Evolutionary conservation across 495 filamentous ascomycete genomes (phyloP).

Genomic region (Zalerion maritima): DNA sequence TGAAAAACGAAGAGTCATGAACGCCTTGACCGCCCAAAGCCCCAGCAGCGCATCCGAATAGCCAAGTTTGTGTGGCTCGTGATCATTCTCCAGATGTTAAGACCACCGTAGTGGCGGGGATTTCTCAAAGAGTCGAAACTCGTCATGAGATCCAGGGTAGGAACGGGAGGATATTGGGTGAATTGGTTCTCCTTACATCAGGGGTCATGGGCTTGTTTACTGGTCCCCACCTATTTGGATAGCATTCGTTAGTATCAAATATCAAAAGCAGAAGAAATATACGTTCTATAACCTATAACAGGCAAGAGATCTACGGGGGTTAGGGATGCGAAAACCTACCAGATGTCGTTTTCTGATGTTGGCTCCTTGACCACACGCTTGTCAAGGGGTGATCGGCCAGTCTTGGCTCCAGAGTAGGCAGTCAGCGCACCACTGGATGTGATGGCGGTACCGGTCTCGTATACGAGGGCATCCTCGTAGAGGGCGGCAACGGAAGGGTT

Average conservation of each 20-base stretch:
- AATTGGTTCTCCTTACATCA: constrained; percentile 89
- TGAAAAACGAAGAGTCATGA: too few species aligned
- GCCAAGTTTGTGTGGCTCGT: too few species aligned
- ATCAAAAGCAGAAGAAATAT: too few species aligned
- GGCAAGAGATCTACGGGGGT: too few species aligned
- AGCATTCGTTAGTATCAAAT: constrained; percentile 5
- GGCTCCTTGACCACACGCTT: constrained; percentile 94
- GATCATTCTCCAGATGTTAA: too few species aligned
- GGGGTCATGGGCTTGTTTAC: constrained; percentile 98
- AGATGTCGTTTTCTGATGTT: constrained; percentile 77
- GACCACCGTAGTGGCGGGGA: too few species aligned
- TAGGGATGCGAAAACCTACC: constrained; percentile 50
- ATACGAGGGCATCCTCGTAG: constrained; percentile 95
- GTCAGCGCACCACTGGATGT: constrained; percentile 88
- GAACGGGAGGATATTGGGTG: too few species aligned
- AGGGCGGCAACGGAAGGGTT: constrained; percentile 83
- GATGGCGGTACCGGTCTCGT: constrained; percentile 95
- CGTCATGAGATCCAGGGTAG: too few species aligned
- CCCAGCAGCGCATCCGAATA: too few species aligned
- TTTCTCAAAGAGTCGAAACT: too few species aligned
- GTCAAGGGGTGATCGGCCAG: constrained; percentile 88
- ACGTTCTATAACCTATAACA: too few species aligned
- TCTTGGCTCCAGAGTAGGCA: constrained; percentile 96
- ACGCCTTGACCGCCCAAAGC: too few species aligned
- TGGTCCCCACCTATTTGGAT: constrained; percentile 40